These are phyloP conservation scores for Lentinula aciculospora DNA, from an alignment of 768 basidiomycete genomes.

Conservation along the genomic window DNA sequence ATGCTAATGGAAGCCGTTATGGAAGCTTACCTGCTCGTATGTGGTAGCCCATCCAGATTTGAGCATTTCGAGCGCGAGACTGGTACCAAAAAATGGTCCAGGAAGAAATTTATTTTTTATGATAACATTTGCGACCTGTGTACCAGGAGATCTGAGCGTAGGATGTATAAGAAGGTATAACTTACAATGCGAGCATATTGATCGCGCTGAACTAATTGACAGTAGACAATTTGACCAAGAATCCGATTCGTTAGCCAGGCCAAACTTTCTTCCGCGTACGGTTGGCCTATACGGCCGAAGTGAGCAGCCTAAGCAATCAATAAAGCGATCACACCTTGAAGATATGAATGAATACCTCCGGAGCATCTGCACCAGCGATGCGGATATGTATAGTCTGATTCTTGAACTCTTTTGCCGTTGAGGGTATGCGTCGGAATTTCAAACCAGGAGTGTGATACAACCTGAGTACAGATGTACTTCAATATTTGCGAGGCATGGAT, in stretches of 20 bases:
- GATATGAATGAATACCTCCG: constrained; percentile 51
- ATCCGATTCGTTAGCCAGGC: constrained; percentile 61
- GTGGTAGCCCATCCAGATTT: constrained; percentile 69
- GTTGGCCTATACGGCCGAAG: constrained; percentile 79
- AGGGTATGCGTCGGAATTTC: constrained; percentile 63
- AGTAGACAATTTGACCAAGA: constrained; percentile 55
- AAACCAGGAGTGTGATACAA: constrained; percentile 81
- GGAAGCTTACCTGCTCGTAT: constrained; percentile 58
- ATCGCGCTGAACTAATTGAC: constrained; percentile 71
- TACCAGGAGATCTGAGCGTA: neutral
- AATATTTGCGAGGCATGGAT: neutral
- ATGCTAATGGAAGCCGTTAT: no score
- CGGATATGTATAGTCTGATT: constrained; percentile 83
- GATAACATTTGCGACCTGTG: constrained; percentile 64
- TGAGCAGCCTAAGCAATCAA: constrained; percentile 55
- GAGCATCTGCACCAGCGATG: constrained; percentile 89
- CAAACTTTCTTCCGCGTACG: constrained; percentile 66
- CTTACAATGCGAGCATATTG: constrained; percentile 81
- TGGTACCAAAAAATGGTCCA: constrained; percentile 39
- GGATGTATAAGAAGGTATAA: constrained; percentile 10
- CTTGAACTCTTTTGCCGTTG: constrained; percentile 58
- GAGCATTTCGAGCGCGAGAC: constrained; percentile 69
- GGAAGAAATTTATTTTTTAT: constrained; percentile 51
- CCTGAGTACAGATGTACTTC: constrained; percentile 9
- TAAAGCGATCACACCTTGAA: neutral